Conservation (phyloP, 2,329 filamentous ascomycete species). For the Fusarium subtropicale region DNA sequence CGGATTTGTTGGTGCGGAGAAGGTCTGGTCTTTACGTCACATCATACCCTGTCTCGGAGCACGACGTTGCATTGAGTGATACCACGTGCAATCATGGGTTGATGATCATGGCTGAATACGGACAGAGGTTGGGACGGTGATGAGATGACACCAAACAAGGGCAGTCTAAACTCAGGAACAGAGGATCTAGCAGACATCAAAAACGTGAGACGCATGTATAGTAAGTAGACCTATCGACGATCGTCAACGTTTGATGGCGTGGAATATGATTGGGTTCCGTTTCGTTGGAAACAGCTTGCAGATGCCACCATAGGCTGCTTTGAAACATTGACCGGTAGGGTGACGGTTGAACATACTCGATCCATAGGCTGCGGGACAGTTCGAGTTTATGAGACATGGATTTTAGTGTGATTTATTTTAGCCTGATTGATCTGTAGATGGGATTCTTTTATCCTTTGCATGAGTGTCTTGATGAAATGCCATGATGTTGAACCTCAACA, state of each 20-base stretch:
- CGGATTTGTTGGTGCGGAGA: constrained; percentile 10
- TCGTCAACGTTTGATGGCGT: background rate
- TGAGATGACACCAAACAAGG: background rate
- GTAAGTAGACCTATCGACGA: background rate
- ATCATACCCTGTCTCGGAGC: constrained; percentile 4
- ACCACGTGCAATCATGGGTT: background rate
- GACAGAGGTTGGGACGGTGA: background rate
- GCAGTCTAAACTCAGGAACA: constrained; percentile 6
- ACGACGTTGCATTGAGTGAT: constrained; percentile 16
- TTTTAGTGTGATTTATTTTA: background rate
- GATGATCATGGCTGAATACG: background rate
- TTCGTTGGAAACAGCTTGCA: background rate
- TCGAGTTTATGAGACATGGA: background rate
- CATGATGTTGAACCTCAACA: background rate
- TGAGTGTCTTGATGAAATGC: background rate
- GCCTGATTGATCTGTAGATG: background rate
- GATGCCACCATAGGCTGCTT: background rate
- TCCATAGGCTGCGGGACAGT: background rate
- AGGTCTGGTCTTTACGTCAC: constrained; percentile 21
- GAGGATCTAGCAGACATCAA: background rate
- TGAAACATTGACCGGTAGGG: background rate
- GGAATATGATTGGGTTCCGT: constrained; percentile 1
- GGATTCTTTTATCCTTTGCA: background rate
- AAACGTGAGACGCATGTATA: background rate
- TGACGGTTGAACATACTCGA: background rate